These are phyloP conservation scores for Didymella segeticola DNA, from an alignment of 2,329 filamentous ascomycete species.

Conservation along the genomic window DNA sequence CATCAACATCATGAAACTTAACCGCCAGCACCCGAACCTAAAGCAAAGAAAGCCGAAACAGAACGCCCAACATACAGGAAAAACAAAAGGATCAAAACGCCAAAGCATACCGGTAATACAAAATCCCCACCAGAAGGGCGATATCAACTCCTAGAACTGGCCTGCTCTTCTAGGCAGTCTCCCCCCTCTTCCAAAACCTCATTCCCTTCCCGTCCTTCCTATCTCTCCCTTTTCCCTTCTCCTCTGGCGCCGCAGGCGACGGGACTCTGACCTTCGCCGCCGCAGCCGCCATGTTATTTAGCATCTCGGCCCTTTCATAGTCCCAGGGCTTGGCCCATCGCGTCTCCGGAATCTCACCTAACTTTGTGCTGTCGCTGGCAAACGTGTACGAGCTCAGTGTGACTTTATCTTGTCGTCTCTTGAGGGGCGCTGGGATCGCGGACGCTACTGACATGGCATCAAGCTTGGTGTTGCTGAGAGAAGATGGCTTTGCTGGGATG, in stretches of 20 bases:
- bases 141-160: background rate
- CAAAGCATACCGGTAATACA: background rate
- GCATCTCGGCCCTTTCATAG: slow-evolving; percentile 49
- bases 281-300: slow-evolving; percentile 49
- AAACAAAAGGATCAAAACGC: background rate
- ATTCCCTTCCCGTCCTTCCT: slow-evolving; percentile 31
- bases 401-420: slow-evolving; percentile 42
- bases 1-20: slow-evolving; percentile 4
- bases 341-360: slow-evolving; percentile 57
- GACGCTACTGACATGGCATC: slow-evolving; percentile 1
- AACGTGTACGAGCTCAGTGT: slow-evolving; percentile 53
- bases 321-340: slow-evolving; percentile 54
- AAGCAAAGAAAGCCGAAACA: background rate
- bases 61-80: background rate
- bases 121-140: background rate
- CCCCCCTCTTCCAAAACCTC: slow-evolving; percentile 28
- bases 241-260: background rate
- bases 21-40: background rate
- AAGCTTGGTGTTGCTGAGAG: background rate
- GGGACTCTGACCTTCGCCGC: slow-evolving; percentile 6
- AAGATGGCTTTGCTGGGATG: slow-evolving; percentile 11
- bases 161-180: slow-evolving; percentile 6
- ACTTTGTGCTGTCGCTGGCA: slow-evolving; percentile 55
- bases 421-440: slow-evolving; percentile 11
- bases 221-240: slow-evolving; percentile 7